Evolutionary conservation across 495 filamentous ascomycete species (phyloP), one percentile per base, ranked within the genome.

Genomic region (Gamarada debralockiae): DNA sequence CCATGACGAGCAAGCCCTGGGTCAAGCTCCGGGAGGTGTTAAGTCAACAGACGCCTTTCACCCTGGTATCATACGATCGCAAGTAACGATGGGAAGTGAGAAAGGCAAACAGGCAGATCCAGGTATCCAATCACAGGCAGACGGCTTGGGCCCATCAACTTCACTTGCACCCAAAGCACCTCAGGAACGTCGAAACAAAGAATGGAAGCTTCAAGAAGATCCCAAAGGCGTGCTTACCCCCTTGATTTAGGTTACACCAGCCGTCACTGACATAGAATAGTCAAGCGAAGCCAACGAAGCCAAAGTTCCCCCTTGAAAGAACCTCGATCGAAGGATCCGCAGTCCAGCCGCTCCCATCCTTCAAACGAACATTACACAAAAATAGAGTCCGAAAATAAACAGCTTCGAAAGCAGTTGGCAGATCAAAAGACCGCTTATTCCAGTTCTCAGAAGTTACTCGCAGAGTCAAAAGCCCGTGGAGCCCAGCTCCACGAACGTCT

Each of bases 381-480:
- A 15, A 65, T 29, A 48, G 65, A 1, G 45, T 67, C 5, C 41
- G 14, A 45, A 23, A 18, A 45, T 21, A 23, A 45, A 21, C 12
- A 23, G 41, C 12, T 23, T 45, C 20, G 6, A 45, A 18, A 45
- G 31, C 31, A 34, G 31, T 34, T 34, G 31, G 31, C 31, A 34
- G 31, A 34, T 34, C 31, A 34, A 8, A 34, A n/a, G 31, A 34
- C 31, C 31, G 31, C 31, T n/a, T 34, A 8, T 34, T 34, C 31
- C 31, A 34, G 31, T 34, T 34, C 31, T n/a, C 31, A 47, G 24
- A 2, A 5, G 15, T 27, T 25, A 31, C 21, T 51, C 13, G 34
- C 6, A 41, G 34, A 51, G 18, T 51, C 37, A 25, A 18, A 51
- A 23, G 48, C 48, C 24, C 48, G 24, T 5, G n/a, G 48, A 24